Evolutionary conservation across 345 rosid species (phyloP), one percentile per base, ranked within the genome.

Genomic region (Pistacia integerrima): DNA sequence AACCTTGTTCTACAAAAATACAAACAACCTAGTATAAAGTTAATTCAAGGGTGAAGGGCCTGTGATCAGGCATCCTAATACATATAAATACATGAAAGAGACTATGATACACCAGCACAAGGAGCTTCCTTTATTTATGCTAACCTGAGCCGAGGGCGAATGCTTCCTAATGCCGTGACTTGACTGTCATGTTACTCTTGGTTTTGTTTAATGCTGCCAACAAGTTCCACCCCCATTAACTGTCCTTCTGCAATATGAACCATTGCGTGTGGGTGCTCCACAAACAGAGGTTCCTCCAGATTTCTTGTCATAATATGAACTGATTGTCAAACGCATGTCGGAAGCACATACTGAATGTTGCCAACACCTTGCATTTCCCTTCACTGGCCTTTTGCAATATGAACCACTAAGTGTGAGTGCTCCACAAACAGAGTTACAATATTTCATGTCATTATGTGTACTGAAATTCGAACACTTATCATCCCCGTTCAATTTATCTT

Each of bases 151-250:
- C 5, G 8, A 4, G 41, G 7, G 41, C 0, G 41, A 38, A 6
- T 38, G 5, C 7, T 38, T 38, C 41, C 41, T 38, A 38, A 4
- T 38, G 8, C 1, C 8, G 46, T 41, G 8, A 41, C 46, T 41
- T 41, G 8, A 5, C 8, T 5, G 46, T 5, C 46, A 41, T 41
- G 6, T 41, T 5, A 7, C 41, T 38, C 41, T 38, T 7, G 46
- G 46, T 41, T 41, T 63, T 64, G 76, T 87, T 38, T 77, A 83
- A 71, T 89, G 93, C 78, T 91, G 96, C 93, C 91, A 85, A 77
- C 93, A 89, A 49, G 82, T 82, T 77, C 82, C 77, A 56, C 86
- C 83, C 72, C 90, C 90, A 69, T 35, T 66, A 30, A 74, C 78
- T 16, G 80, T 75, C 70, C 87, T 87, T 80, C 73, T 82, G 73